Evolutionary conservation across 257 asterid genomes (phyloP).

Genomic region (Solanum pinnatisectum): DNA sequence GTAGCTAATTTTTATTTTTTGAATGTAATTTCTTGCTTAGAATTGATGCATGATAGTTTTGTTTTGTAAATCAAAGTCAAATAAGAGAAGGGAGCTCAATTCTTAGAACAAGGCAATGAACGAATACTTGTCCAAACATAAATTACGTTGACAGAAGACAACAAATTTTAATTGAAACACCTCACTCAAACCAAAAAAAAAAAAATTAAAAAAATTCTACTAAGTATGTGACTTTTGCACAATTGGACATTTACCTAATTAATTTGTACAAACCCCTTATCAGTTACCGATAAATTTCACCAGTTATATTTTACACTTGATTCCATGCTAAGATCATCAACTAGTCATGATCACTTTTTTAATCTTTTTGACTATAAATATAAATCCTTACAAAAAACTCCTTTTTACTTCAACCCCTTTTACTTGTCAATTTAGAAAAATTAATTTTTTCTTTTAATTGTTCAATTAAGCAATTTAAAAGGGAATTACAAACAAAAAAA

Average conservation of each 20-base stretch:
- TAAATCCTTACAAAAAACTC: neutral
- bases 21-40: neutral
- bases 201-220: neutral
- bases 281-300: neutral
- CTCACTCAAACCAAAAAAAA: neutral
- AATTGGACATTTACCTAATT: neutral
- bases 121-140: neutral
- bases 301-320: neutral
- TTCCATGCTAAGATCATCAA: neutral
- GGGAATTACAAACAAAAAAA: neutral
- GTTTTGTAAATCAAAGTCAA: neutral
- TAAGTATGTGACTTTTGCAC: neutral
- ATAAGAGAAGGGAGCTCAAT: neutral
- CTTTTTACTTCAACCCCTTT: neutral
- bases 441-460: neutral
- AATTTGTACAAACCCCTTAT: neutral
- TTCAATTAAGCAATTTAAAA: neutral
- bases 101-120: neutral
- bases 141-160: neutral
- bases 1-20: neutral
- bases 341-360: neutral
- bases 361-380: neutral
- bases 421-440: neutral
- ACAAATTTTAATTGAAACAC: neutral
- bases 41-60: neutral